Evolutionary conservation across 73 alveolate species (phyloP), one percentile per base, ranked within the genome.

Genomic region (Paramecium primaurelia): DNA sequence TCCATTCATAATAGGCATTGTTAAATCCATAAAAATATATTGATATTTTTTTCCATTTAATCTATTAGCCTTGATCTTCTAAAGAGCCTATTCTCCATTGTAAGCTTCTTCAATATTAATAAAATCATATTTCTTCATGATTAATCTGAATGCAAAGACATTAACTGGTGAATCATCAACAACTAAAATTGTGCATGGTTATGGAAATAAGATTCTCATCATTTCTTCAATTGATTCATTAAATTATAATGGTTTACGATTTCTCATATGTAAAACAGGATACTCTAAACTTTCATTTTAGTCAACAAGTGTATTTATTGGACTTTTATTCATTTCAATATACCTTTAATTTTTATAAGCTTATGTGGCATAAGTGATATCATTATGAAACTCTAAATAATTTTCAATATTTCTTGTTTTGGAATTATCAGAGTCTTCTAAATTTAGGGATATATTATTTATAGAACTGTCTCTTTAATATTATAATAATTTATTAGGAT

Each of bases 1-100:
- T 34, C 68, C 87, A 40, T 73, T 40, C 37, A 73, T 12, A 6
- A 71, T 71, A 3, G 86, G 86, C 86, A 71, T 71, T 26, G 86
- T 71, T 10, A 71, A 30, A 16, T 59, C 86, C 86, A 71, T 71
- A 37, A 59, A 59, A 59, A 71, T 71, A 37, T 71, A 71, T 71
- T 71, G 5, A 37, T 71, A 71, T 4, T 26, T 2, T 37, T 71
- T 18, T 8, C 28, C 32, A 11, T 71, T 28, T 30, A 8, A 8
- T 2, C 12, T 71, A 34, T n/a, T 30, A 1, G 1, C n/a, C 28
- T 22, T 71, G 0, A 71, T 37, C 30, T 71, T 71, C 16, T 71
- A 18, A 30, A 71, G 16, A 0, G 86, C 86, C 4, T 71, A 71
- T 34, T 71, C 86, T 3, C 86, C 86, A 71, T 71, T 71, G 9